Conservation (phyloP, 768 basidiomycete species). For the Kwoniella pini region DNA sequence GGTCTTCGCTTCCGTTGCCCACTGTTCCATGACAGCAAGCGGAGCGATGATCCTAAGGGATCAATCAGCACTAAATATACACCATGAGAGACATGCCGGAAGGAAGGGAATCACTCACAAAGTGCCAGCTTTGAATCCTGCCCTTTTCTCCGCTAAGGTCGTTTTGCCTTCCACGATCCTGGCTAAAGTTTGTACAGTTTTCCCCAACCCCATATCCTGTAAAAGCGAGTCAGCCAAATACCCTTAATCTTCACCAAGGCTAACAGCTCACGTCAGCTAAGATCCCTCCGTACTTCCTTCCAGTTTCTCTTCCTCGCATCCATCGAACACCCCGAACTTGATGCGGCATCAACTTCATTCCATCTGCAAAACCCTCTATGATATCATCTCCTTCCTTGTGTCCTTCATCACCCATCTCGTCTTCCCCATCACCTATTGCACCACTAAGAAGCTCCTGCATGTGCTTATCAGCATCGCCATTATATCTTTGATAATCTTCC, state of each 20-base stretch:
- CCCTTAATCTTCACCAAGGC: conserved; percentile 56
- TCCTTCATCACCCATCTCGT: conserved; percentile 45
- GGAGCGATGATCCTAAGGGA: conserved; percentile 76
- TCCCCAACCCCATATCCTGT: conserved; percentile 55
- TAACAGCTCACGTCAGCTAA: conserved; percentile 66
- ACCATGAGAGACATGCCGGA: neutral
- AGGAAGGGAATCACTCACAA: conserved; percentile 40
- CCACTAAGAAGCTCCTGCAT: conserved; percentile 74
- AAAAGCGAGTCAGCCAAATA: neutral
- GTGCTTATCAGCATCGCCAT: conserved; percentile 72
- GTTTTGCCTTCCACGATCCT: conserved; percentile 82
- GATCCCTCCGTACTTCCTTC: conserved; percentile 80
- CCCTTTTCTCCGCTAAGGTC: conserved; percentile 67
- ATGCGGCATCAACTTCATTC: conserved; percentile 74
- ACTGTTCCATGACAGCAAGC: conserved; percentile 82
- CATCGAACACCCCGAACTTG: conserved; percentile 81
- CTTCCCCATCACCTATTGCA: conserved; percentile 61
- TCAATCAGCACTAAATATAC: conserved; percentile 9
- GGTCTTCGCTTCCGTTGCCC: conserved; percentile 80
- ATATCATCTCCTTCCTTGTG: conserved; percentile 68
- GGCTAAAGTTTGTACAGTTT: conserved; percentile 84
- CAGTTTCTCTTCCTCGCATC: conserved; percentile 81
- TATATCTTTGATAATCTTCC: conserved; percentile 36
- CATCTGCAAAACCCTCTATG: conserved; percentile 75
- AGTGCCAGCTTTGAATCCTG: conserved; percentile 61